These are phyloP conservation scores for Taxillus chinensis DNA, from an alignment of 164 flowering plant genomes.

Conservation along the genomic window DNA sequence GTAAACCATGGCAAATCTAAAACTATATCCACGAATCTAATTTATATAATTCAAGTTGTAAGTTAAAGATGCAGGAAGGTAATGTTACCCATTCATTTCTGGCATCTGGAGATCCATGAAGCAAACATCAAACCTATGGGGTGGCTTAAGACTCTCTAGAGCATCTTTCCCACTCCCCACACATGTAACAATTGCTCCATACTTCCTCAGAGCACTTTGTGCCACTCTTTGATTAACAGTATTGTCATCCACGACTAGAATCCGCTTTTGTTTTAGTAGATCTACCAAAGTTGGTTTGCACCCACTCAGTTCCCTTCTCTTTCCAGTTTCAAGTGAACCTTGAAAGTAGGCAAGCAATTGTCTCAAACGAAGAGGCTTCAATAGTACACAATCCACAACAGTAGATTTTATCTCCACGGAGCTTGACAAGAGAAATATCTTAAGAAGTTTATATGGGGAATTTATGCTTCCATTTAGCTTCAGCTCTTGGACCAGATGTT, in stretches of 20 bases:
- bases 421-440: constrained; percentile 41
- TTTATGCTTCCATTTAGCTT: background rate
- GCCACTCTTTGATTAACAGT: constrained; percentile 78
- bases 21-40: too few relatives aligned
- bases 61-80: background rate
- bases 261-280: constrained; percentile 48
- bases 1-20: too few relatives aligned
- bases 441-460: background rate
- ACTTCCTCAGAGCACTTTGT: constrained; percentile 72
- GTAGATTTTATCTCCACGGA: constrained; percentile 33
- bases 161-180: constrained; percentile 74
- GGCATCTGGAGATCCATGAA: constrained; percentile 99
- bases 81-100: constrained; percentile 81
- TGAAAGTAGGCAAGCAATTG: constrained; percentile 42
- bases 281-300: constrained; percentile 31
- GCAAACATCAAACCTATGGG: constrained; percentile 79
- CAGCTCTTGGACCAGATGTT: background rate
- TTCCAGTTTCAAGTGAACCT: constrained; percentile 39
- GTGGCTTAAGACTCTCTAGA: constrained; percentile 53
- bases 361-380: constrained; percentile 68
- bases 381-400: constrained; percentile 50
- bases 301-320: constrained; percentile 25
- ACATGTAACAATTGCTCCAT: constrained; percentile 75
- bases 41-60: too few relatives aligned
- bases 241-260: constrained; percentile 93